These are phyloP conservation scores for Nakazawaea populi DNA, from an alignment of 805 yeast genomes.

Conservation along the genomic window DNA sequence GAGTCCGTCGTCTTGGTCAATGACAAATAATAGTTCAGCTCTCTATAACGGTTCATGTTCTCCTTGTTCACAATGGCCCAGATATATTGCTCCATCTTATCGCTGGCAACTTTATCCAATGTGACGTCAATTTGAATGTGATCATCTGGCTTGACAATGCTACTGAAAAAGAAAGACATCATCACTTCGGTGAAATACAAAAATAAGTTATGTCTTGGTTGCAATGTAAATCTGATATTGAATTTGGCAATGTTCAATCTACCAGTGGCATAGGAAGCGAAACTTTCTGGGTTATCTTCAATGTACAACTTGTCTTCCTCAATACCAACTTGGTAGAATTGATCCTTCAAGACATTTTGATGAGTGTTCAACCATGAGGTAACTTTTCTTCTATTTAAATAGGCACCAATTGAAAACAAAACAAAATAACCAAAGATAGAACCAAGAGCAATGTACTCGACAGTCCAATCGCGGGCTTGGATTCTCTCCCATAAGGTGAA, in stretches of 20 bases:
- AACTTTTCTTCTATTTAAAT: constrained; percentile 52
- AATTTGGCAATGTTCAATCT: constrained; percentile 69
- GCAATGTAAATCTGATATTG: constrained; percentile 53
- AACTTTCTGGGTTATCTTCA: constrained; percentile 60
- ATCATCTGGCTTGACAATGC: constrained; percentile 51
- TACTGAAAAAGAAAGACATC: constrained; percentile 51
- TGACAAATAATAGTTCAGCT: constrained; percentile 73
- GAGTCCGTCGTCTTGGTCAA: constrained; percentile 80
- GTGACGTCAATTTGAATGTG: constrained; percentile 56
- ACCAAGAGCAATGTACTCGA: constrained; percentile 55
- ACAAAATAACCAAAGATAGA: constrained; percentile 43
- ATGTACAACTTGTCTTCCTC: constrained; percentile 37
- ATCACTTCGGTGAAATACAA: constrained; percentile 59
- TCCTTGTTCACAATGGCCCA: constrained; percentile 82
- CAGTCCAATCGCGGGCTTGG: constrained; percentile 62
- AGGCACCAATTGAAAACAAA: constrained; percentile 54
- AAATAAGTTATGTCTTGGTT: constrained; percentile 76
- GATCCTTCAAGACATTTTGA: constrained; percentile 47
- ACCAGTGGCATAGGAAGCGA: constrained; percentile 78
- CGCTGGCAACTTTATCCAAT: constrained; percentile 36
- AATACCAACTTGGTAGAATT: constrained; percentile 78
- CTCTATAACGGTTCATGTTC: constrained; percentile 72
- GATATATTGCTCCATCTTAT: constrained; percentile 61
- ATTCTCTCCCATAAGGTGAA: constrained; percentile 59
- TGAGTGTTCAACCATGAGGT: constrained; percentile 44